Evolutionary conservation across 257 asterid species (phyloP), one percentile per base, ranked within the genome.

Genomic region (Ocimum tenuiflorum): DNA sequence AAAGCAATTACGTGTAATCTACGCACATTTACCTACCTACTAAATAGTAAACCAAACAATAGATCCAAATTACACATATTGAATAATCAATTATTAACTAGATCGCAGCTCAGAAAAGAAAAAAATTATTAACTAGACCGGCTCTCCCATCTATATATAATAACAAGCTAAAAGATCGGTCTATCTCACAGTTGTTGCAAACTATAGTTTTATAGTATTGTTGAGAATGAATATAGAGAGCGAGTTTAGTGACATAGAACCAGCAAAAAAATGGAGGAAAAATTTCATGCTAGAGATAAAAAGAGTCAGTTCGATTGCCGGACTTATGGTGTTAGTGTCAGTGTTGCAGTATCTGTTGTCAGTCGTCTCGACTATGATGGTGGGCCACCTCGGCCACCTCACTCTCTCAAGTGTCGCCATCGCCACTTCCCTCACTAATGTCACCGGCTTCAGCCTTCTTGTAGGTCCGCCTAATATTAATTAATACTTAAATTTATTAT

Each of bases 361-460:
- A 14, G 61, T 29, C 23, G 61, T 54, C 0, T 54, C 61, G 3
- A n/a, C 7, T 2, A 29, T 54, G 42, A 29, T 54, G 61, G 61
- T 54, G 7, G 61, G 61, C 42, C 61, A 29, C 61, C 61, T 54
- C 43, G 61, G 61, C 61, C 42, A 14, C 42, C 23, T 54, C 61
- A 14, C 61, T 3, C 61, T 54, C 1, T 31, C 61, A 0, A 7
- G n/a, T 10, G 61, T 54, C 61, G 61, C 61, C 42, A 54, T 54
- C 42, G 61, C 61, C 43, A 54, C 61, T 3, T 54, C 61, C 8
- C 61, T 54, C 0, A 54, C 61, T 18, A 54, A 54, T 1, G 42
- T 54, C 61, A 54, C 61, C 23, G 61, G 61, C 0, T 54, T 54
- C 61, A 61, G 67, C 1, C 54, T 42, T 14, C 67, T 61, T 0